Base-by-base conservation (phyloP, 2,329 filamentous ascomycete species). In the Ophiosphaerella korrae region DNA sequence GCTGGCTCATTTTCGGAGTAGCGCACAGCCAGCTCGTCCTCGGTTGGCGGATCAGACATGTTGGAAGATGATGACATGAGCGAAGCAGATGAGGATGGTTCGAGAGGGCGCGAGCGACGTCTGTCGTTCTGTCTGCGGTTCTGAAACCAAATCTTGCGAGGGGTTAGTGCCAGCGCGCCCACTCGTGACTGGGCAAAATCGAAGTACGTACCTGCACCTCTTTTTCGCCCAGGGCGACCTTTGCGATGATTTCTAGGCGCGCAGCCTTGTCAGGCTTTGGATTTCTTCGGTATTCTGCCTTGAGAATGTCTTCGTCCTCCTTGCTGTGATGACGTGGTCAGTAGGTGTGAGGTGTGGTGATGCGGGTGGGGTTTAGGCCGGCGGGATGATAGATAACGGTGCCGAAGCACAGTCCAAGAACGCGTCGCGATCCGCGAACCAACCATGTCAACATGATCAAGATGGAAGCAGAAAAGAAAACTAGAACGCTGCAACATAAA, bases 181-280 rank as follows among this genome's bases (percentile, higher is more conserved):
- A 52, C 57, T 55, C 52, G 62, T 64, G 64, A 70, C 65, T 23
- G 24, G 55, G 45, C 33, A 52, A 50, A 54, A 39, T 57, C 43
- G 45, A 38, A 45, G 51, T 50, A 74, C 87, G 74, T 78, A 96
- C 93, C 86, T 97, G 93, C 33, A 97, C 91, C 79, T 97, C 92
- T 75, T 96, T 97, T 78, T 97, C 92, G 61, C 90, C 93, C 57
- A 97, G 82, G 21, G 90, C 88, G 54, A 97, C 92, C 74, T 87
- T 89, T 75, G 85, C 84, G 53, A 95, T 90, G 58, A 97, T 92
- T 51, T 88, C 87, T 40, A 90, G 82, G 77, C 93, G 90, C 74
- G 90, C 88, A 48, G 86, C 83, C 77, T 96, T 97, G 78, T 96
- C 92, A 31, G 93, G 93, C 74, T 96, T 97, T 6, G 90, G 85